Evolutionary conservation across 2,329 filamentous ascomycete genomes (phyloP), one percentile per base, ranked within the genome.

Genomic region (Thermochaetoides dissita): DNA sequence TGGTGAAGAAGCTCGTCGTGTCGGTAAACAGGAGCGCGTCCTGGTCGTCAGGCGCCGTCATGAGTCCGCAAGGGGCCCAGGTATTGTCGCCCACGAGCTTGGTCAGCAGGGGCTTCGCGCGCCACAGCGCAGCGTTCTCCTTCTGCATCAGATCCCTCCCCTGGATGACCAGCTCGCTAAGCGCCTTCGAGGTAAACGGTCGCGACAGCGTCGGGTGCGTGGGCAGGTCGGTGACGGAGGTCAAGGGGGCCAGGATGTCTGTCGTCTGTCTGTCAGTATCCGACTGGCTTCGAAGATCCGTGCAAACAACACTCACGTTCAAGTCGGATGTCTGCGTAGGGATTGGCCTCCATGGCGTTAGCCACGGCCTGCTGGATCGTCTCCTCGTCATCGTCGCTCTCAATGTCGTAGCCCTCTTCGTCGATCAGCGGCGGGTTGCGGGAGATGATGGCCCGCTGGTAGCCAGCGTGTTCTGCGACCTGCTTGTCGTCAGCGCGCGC

Each of bases 201-300:
- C 77, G 70, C 46, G 81, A 84, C 34, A 88, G 66, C 24, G 81
- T 81, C 40, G 83, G 80, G 57, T 91, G 84, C 43, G 71, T 71
- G 10, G 82, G 73, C 10, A 93, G 68, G 46, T 88, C 82, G 58
- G 81, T 81, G 39, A 83, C 76, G 31, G 81, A 69, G 11, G 81
- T 85, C 42, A 91, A 66, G 9, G 85, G 85, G 12, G 79, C 80
- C 42, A 91, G 74, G 10, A 89, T 68, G 43, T 77, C 82, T 86
- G 53, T 5, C 17, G 17, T 9, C 10, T 38, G 39, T 32, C 38
- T 33, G 52, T 58, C 57, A 62, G 62, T 46, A 49, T 41, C 38
- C 31, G 28, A 6, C 4, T 6, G 33, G 24, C 8, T 34, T 29
- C 17, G 17, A 24, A 5, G 17, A 30, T 5, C 10, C 10, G 9